Evolutionary conservation across 106 monocot genomes (phyloP).

Genomic region (Platanthera zijinensis): DNA sequence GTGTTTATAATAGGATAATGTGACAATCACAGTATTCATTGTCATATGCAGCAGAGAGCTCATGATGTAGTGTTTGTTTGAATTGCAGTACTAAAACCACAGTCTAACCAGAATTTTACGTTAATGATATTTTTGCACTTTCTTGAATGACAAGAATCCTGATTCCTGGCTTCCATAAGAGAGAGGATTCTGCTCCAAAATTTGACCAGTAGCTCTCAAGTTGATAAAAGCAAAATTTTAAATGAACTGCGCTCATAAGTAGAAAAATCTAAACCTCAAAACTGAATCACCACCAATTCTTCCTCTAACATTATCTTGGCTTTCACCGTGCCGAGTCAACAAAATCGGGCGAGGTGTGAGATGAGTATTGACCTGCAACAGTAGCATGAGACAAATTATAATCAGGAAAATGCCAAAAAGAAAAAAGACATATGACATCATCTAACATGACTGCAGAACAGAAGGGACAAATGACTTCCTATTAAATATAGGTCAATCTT

Average conservation of each 20-base stretch:
- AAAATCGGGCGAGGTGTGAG: constrained; percentile 94
- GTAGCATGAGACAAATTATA: not conserved
- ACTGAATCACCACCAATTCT: constrained; percentile 91
- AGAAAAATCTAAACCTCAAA: constrained; percentile 47
- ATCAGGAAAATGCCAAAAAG: not conserved
- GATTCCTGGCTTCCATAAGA: not conserved
- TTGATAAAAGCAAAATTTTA: not conserved
- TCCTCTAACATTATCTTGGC: constrained; percentile 96
- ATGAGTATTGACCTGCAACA: constrained; percentile 44
- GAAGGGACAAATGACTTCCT: too few species aligned
- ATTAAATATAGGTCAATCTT: too few species aligned
- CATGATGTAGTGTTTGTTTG: not conserved
- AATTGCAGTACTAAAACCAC: not conserved
- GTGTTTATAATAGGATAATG: not conserved
- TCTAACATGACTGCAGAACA: too few species aligned
- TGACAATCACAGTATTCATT: not conserved
- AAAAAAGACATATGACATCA: not conserved
- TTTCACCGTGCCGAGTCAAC: constrained; percentile 95
- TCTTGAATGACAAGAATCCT: not conserved
- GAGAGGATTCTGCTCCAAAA: too few species aligned
- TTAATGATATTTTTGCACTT: not conserved
- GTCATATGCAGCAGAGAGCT: not conserved
- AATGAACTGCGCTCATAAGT: not conserved
- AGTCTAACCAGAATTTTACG: not conserved
- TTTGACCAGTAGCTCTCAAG: not conserved